These are phyloP conservation scores for Pleurotus pulmonarius DNA, from an alignment of 768 basidiomycete genomes.

Conservation along the genomic window DNA sequence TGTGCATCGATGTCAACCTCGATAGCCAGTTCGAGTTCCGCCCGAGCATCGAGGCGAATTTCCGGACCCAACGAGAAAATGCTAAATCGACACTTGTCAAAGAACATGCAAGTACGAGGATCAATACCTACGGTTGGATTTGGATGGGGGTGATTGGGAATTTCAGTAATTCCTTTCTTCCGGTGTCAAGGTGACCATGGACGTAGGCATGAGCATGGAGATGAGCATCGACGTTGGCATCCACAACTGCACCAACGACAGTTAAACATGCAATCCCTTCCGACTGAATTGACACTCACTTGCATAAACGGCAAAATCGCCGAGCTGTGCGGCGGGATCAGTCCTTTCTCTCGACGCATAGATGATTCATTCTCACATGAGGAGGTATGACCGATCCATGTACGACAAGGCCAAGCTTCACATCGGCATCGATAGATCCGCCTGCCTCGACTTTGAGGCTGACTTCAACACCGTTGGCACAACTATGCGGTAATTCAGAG, in stretches of 20 bases:
- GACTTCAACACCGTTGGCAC: not conserved
- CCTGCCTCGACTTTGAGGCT: not conserved
- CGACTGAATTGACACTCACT: not conserved
- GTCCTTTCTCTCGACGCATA: too few relatives aligned
- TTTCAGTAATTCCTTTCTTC: not conserved
- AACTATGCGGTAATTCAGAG: not conserved
- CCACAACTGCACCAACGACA: not conserved
- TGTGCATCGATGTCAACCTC: not conserved
- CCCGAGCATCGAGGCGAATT: not conserved
- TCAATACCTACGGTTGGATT: not conserved
- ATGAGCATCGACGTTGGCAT: conserved; percentile 1
- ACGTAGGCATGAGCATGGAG: not conserved
- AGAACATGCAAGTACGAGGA: not conserved
- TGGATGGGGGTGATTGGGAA: not conserved
- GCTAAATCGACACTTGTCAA: not conserved
- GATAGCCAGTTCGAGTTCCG: not conserved
- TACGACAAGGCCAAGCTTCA: not conserved
- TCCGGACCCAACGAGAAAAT: not conserved
- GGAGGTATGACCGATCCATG: conserved; percentile 3
- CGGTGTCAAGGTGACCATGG: not conserved
- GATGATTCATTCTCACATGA: too few relatives aligned
- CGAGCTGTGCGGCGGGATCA: not conserved
- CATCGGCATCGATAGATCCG: not conserved
- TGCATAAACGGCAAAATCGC: not conserved
- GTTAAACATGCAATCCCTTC: too few relatives aligned